These are phyloP conservation scores for Pleurotus pulmonarius DNA, from an alignment of 768 basidiomycete genomes.

Conservation along the genomic window DNA sequence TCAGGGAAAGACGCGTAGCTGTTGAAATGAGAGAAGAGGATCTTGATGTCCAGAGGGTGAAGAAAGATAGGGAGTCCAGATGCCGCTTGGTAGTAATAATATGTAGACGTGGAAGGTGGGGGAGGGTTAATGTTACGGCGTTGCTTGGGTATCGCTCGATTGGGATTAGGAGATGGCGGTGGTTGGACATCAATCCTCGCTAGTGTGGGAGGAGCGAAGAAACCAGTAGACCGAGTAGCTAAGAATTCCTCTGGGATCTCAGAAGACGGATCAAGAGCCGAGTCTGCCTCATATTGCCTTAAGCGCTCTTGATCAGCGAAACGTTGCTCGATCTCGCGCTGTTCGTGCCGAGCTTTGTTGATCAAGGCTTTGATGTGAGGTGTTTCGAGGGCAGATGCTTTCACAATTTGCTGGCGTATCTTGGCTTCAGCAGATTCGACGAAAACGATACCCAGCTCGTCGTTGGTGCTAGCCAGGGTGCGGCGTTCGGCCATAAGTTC, in stretches of 20 bases:
- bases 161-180: conserved; percentile 10
- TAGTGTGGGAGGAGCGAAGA: conserved; percentile 9
- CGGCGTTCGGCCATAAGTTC: conserved; percentile 71
- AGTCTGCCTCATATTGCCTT: conserved; percentile 23
- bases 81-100: conserved; percentile 94
- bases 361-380: conserved; percentile 60
- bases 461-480: conserved; percentile 59
- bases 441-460: conserved; percentile 75
- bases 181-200: conserved; percentile 6
- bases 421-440: conserved; percentile 76
- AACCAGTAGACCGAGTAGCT: conserved; percentile 31
- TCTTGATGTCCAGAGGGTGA: conserved; percentile 93
- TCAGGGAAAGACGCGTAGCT: conserved; percentile 84
- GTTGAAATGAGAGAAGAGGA: conserved; percentile 80
- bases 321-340: conserved; percentile 51
- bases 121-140: conserved; percentile 83
- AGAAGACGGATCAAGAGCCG: conserved; percentile 6
- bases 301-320: conserved; percentile 24
- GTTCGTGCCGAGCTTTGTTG: conserved; percentile 56
- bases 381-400: conserved; percentile 73
- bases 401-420: conserved; percentile 75
- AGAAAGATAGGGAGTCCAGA: conserved; percentile 90
- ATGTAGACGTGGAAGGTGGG: conserved; percentile 83
- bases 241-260: conserved; percentile 63
- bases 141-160: conserved; percentile 48